These are phyloP conservation scores for Boletus edulis DNA, from an alignment of 768 basidiomycete genomes.

Conservation along the genomic window DNA sequence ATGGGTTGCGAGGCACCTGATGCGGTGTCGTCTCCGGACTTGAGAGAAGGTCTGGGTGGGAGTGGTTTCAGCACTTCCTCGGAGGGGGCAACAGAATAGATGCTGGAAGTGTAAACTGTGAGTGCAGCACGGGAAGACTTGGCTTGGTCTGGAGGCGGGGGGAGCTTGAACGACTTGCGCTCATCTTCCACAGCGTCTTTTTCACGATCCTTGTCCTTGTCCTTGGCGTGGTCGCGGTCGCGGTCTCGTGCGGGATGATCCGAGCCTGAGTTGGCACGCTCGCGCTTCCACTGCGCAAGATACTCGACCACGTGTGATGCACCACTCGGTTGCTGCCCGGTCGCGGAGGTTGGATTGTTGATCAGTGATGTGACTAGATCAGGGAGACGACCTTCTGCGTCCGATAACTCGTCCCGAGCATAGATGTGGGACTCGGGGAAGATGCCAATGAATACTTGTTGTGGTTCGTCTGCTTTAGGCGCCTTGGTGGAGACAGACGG, in stretches of 20 bases:
- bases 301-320: conserved; percentile 45
- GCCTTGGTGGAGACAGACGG: conserved; percentile 45
- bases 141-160: conserved; percentile 72
- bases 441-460: conserved; percentile 91
- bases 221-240: conserved; percentile 36
- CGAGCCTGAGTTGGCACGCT: conserved; percentile 26
- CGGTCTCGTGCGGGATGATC: conserved; percentile 31
- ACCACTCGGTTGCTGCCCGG: conserved; percentile 32
- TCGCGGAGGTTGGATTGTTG: conserved; percentile 30
- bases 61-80: conserved; percentile 68
- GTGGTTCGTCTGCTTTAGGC: conserved; percentile 67
- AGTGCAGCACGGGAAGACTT: conserved; percentile 69
- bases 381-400: conserved; percentile 82
- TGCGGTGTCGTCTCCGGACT: conserved; percentile 90
- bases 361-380: conserved; percentile 64
- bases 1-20: conserved; percentile 84
- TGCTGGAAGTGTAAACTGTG: conserved; percentile 69
- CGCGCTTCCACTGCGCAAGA: conserved; percentile 43
- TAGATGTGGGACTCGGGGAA: conserved; percentile 90
- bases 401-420: conserved; percentile 80
- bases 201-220: conserved; percentile 64
- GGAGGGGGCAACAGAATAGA: conserved; percentile 71
- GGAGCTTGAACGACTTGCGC: conserved; percentile 68
- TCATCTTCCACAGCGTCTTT: conserved; percentile 61
- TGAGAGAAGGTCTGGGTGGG: conserved; percentile 91